Conservation (phyloP, 441 rosid genomes). For the Flueggea neowawraea region DNA sequence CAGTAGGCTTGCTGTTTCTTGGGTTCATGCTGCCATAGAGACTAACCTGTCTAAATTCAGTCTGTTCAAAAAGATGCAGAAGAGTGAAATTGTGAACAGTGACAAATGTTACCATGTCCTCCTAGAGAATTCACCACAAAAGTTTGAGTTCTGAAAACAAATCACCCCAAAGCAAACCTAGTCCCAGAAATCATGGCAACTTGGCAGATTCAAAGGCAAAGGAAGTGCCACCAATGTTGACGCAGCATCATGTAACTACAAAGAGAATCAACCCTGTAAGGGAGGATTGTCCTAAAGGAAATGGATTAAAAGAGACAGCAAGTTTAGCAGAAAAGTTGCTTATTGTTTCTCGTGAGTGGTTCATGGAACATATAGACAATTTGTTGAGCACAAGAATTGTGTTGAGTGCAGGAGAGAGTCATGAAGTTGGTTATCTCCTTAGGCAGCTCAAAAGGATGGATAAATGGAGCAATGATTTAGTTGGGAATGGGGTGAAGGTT, state of each 20-base stretch:
- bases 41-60: slow-evolving; percentile 37
- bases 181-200: slow-evolving; percentile 13
- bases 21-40: slow-evolving; percentile 47
- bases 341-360: slow-evolving; percentile 41
- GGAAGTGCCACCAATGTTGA: slow-evolving; percentile 6
- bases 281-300: slow-evolving; percentile 15
- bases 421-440: slow-evolving; percentile 28
- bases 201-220: slow-evolving; percentile 12
- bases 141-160: slow-evolving; percentile 21
- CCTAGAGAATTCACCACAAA: slow-evolving; percentile 21
- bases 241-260: slow-evolving; percentile 10
- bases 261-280: slow-evolving; percentile 17
- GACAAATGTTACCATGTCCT: slow-evolving; percentile 23
- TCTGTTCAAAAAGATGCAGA: slow-evolving; percentile 29
- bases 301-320: slow-evolving; percentile 28
- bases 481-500: slow-evolving; percentile 16
- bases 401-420: slow-evolving; percentile 19
- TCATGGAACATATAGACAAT: slow-evolving; percentile 43
- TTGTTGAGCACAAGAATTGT: slow-evolving; percentile 29
- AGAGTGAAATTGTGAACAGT: slow-evolving; percentile 10
- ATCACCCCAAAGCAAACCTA: slow-evolving; percentile 15
- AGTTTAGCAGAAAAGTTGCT: slow-evolving; percentile 38
- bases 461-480: slow-evolving; percentile 35
- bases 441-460: slow-evolving; percentile 38
- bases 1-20: slow-evolving; percentile 28